Percentiles rank a stretch among this genome's conserved stretches.
These are phyloP conservation scores for Ustilago bromivora DNA, from an alignment of 1,284 basidiomycete genomes.

Conservation along the genomic window DNA sequence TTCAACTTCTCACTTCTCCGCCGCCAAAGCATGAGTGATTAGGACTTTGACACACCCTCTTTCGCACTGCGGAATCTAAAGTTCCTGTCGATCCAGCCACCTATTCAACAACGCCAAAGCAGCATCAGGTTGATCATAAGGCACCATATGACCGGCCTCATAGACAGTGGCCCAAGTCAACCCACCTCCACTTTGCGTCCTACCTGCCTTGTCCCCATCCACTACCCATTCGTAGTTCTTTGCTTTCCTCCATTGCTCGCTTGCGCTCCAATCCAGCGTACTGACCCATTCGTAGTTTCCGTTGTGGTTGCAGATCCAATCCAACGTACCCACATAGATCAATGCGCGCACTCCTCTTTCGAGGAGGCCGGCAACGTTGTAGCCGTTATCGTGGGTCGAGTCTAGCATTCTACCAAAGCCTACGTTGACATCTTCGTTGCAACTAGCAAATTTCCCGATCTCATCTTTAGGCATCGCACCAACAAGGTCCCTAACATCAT, in stretches of 20 bases:
- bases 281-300: conserved; percentile 54
- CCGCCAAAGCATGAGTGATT: neutral
- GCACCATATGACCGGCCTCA: conserved; percentile 62
- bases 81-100: conserved; percentile 62
- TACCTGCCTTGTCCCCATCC: conserved; percentile 47
- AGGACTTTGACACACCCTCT: neutral
- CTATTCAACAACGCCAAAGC: conserved; percentile 63
- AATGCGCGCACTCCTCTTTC: conserved; percentile 80
- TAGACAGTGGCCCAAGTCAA: conserved; percentile 57
- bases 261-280: conserved; percentile 39
- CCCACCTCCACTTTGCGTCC: conserved; percentile 38
- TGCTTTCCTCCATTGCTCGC: conserved; percentile 20
- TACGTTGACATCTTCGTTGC: conserved; percentile 37
- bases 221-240: conserved; percentile 52
- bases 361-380: conserved; percentile 78
- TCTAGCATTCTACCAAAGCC: conserved; percentile 46
- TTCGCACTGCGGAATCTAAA: conserved; percentile 15
- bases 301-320: conserved; percentile 67
- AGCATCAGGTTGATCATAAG: conserved; percentile 56
- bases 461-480: conserved; percentile 51
- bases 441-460: conserved; percentile 57
- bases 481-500: conserved; percentile 57
- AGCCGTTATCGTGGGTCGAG: conserved; percentile 40
- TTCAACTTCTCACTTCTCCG: too few relatives aligned
- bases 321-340: conserved; percentile 76